Percentiles rank a stretch among this genome's conserved stretches.
These are phyloP conservation scores for Fusarium dimerum DNA, from an alignment of 2,329 filamentous ascomycete species.

Conservation along the genomic window DNA sequence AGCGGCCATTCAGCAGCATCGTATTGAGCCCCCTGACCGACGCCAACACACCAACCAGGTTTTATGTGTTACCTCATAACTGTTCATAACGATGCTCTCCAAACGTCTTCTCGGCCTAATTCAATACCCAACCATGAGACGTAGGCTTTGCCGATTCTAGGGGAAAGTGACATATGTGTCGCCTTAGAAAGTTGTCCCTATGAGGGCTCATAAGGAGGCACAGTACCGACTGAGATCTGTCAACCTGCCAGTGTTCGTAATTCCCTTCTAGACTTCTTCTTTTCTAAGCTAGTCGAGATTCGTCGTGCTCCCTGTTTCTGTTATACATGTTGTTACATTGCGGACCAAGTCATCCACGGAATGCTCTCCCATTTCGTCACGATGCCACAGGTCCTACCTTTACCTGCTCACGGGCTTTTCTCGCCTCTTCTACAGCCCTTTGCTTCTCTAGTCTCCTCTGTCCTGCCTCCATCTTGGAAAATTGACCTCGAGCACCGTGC, in stretches of 20 bases:
- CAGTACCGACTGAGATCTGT: not conserved
- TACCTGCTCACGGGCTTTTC: slow-evolving; percentile 52
- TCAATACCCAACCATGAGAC: not conserved
- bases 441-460: slow-evolving; percentile 51
- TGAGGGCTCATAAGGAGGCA: not conserved
- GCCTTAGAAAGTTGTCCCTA: not conserved
- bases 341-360: slow-evolving; percentile 3
- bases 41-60: not conserved
- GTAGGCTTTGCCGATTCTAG: not conserved
- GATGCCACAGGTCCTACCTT: slow-evolving; percentile 51
- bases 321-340: slow-evolving; percentile 17
- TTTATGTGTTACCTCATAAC: not conserved
- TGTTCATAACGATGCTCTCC: not conserved
- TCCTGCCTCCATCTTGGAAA: slow-evolving; percentile 51
- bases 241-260: not conserved
- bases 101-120: not conserved
- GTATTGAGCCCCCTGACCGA: not conserved
- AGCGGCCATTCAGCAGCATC: not conserved
- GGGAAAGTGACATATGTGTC: not conserved
- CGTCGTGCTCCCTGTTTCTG: slow-evolving; percentile 12
- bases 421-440: slow-evolving; percentile 38
- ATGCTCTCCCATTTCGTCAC: slow-evolving; percentile 14
- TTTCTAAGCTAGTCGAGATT: slow-evolving; percentile 1
- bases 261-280: slow-evolving; percentile 13
- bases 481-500: slow-evolving; percentile 73